phyloP scores from a whole-genome alignment of 768 basidiomycete genomes.

The Zangia roseola region DNA sequence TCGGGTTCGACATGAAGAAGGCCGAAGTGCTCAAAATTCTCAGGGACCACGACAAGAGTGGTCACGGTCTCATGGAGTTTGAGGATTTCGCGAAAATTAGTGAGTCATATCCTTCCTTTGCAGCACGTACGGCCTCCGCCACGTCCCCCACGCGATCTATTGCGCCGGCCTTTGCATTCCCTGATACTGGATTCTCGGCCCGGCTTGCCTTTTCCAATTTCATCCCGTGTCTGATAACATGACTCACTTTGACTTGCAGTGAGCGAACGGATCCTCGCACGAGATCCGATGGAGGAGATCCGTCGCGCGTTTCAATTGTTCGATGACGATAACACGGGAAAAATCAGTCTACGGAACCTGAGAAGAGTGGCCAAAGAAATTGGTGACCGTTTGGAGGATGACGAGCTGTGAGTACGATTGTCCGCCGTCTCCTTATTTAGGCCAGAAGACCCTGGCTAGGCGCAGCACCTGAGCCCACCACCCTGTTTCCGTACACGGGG shows the following conservation, averaged over 20 bases:
- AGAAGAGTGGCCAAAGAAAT: conserved; percentile 95
- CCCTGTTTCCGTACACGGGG: conserved; percentile 27
- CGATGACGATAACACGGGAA: conserved; percentile 94
- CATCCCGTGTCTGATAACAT: not conserved
- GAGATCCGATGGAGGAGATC: conserved; percentile 97
- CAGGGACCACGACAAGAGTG: conserved; percentile 85
- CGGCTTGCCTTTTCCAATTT: not conserved
- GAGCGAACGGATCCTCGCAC: conserved; percentile 88
- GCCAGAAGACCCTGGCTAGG: conserved; percentile 12
- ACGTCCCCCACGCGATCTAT: not conserved
- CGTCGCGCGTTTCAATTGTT: conserved; percentile 94
- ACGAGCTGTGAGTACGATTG: conserved; percentile 77
- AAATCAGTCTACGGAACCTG: conserved; percentile 88
- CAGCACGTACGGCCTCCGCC: not conserved
- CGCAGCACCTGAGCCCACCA: conserved; percentile 29
- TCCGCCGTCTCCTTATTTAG: conserved; percentile 6
- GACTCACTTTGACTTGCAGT: conserved; percentile 49
- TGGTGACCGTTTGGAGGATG: conserved; percentile 92
- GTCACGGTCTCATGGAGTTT: conserved; percentile 83
- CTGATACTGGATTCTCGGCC: conserved; percentile 1
- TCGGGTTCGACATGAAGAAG: conserved; percentile 98
- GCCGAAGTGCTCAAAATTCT: conserved; percentile 95
- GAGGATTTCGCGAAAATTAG: conserved; percentile 95
- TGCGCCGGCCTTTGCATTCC: not conserved
- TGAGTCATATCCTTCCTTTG: conserved; percentile 31